These are phyloP conservation scores for Crithidia acanthocephali DNA, from an alignment of 208 protist genomes.

Conservation along the genomic window DNA sequence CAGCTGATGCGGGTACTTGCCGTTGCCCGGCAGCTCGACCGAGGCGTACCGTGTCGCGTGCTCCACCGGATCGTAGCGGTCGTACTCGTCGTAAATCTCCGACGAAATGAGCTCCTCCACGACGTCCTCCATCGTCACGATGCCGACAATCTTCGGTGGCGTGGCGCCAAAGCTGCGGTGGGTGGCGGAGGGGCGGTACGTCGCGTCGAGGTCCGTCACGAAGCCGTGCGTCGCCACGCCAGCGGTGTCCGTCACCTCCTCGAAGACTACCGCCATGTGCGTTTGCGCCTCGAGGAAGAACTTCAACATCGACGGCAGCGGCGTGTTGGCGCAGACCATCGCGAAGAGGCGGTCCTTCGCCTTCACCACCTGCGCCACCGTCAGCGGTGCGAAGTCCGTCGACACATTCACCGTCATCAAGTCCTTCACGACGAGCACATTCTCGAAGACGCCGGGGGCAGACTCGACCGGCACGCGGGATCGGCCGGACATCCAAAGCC, in stretches of 20 bases:
- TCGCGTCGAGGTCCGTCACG: conserved; percentile 22
- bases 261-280: conserved; percentile 87
- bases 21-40: conserved; percentile 19
- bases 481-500: conserved; percentile 78
- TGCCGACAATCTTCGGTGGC: conserved; percentile 51
- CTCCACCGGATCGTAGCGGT: conserved; percentile 57
- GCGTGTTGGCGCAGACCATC: conserved; percentile 60
- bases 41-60: conserved; percentile 21
- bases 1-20: conserved; percentile 13
- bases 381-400: conserved; percentile 38
- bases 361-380: conserved; percentile 75
- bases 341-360: conserved; percentile 65
- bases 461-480: conserved; percentile 83
- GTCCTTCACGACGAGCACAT: conserved; percentile 85
- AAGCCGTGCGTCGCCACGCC: neutral
- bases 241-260: conserved; percentile 27
- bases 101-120: conserved; percentile 84
- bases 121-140: conserved; percentile 91
- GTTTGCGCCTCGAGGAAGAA: conserved; percentile 84
- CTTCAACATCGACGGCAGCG: conserved; percentile 75
- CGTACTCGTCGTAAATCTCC: conserved; percentile 93
- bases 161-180: conserved; percentile 27
- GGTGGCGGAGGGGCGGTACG: conserved; percentile 4
- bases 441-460: conserved; percentile 43
- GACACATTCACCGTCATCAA: conserved; percentile 56